Evolutionary conservation across 1,139 yeast genomes (phyloP).

Genomic region (Protomyces arabidopsidicola): DNA sequence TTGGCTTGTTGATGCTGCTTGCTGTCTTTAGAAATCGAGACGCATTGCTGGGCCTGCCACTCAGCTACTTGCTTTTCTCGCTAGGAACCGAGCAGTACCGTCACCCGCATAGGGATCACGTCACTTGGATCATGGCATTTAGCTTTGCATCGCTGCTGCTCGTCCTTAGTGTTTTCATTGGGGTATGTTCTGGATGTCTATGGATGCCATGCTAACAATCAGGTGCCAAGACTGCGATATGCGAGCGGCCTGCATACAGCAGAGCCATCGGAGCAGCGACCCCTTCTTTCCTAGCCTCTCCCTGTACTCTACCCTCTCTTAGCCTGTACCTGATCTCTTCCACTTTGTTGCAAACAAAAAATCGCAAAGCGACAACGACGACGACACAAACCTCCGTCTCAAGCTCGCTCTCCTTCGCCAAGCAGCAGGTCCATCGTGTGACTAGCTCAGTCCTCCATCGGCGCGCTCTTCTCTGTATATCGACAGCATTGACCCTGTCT

Average conservation of each 20-base stretch:
- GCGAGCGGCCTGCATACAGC: neutral
- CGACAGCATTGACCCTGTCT: too few relatives aligned
- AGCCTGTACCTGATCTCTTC: neutral
- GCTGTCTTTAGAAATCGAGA: neutral
- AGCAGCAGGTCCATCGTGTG: too few relatives aligned
- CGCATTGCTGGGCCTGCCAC: slow-evolving; percentile 9
- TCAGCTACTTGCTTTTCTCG: slow-evolving; percentile 11
- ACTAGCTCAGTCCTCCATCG: too few relatives aligned
- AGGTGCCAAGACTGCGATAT: slow-evolving; percentile 17
- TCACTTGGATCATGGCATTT: slow-evolving; percentile 4
- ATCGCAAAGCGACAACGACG: too few relatives aligned
- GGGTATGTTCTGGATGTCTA: neutral
- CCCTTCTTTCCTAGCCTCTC: neutral
- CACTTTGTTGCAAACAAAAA: too few relatives aligned
- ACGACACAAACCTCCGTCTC: too few relatives aligned
- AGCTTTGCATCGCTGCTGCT: neutral
- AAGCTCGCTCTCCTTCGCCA: too few relatives aligned
- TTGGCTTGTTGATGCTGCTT: neutral
- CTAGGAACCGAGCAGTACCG: slow-evolving; percentile 13
- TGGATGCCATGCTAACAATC: neutral
- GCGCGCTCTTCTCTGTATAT: too few relatives aligned
- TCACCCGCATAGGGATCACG: neutral
- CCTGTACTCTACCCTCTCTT: neutral
- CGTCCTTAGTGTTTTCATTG: neutral
- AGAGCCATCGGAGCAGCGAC: neutral